Conservation (phyloP, 1,284 basidiomycete species). For the Ceratobasidium sp. region DNA sequence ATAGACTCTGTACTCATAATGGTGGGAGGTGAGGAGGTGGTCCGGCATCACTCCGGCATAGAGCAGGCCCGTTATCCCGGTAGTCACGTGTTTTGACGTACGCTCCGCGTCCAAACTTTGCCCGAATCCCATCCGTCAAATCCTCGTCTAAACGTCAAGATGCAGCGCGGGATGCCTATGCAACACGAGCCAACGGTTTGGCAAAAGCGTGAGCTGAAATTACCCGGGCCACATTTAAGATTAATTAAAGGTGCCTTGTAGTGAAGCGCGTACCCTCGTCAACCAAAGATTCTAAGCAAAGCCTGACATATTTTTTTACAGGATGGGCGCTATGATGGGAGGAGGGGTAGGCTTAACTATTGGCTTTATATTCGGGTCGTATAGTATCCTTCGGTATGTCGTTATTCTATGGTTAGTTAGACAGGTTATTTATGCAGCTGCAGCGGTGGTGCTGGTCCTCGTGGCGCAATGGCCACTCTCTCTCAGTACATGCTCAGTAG, state of each 20-base stretch:
- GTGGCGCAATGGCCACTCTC: slow-evolving; percentile 87
- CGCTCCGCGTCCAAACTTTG: slow-evolving; percentile 23
- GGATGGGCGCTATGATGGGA: slow-evolving; percentile 95
- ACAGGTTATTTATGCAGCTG: slow-evolving; percentile 19
- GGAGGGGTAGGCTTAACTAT: slow-evolving; percentile 93
- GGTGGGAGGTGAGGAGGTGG: slow-evolving; percentile 13
- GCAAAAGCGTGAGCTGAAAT: slow-evolving; percentile 74
- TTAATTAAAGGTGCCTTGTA: slow-evolving; percentile 10
- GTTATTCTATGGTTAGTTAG: neutral
- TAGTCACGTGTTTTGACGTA: slow-evolving; percentile 22
- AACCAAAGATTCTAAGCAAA: neutral
- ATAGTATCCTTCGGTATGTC: slow-evolving; percentile 86
- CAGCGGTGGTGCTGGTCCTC: slow-evolving; percentile 89
- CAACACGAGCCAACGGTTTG: slow-evolving; percentile 72
- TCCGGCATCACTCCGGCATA: neutral
- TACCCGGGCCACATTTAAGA: neutral
- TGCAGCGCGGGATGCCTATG: slow-evolving; percentile 62
- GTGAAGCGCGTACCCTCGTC: slow-evolving; percentile 47
- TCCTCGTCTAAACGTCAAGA: slow-evolving; percentile 46
- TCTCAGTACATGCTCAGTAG: slow-evolving; percentile 96
- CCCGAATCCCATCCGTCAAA: slow-evolving; percentile 34
- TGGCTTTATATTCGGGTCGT: slow-evolving; percentile 95
- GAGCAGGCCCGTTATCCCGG: neutral
- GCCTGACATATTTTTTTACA: slow-evolving; percentile 55
- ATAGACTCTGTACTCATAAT: neutral